Evolutionary conservation across 176 grass and related monocot species (phyloP), one percentile per base, ranked within the genome.

Genomic region (Triticum turgidum): DNA sequence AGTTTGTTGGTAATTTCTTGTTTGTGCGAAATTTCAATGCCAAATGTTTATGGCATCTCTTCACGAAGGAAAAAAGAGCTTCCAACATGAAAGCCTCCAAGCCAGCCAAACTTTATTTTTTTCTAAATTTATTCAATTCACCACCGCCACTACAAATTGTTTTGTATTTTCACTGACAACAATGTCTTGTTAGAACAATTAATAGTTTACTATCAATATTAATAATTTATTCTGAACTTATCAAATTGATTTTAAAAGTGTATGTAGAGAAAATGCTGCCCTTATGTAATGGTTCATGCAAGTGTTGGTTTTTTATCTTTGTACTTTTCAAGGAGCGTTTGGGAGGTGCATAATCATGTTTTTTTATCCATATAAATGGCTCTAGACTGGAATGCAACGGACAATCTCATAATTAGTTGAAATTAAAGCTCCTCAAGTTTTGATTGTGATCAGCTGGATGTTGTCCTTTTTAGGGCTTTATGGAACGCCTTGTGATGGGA

Each of bases 401-500:
- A 17, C 5, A 30, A 5, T 67, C 30, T 66, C 30, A 34, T 34
- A 68, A 32, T 68, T 35, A 3, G 6, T 68, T 68, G 27, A 67
- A 67, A 2, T 67, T 65, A 22, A 58, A 58, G 51, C 15, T 54
- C 51, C 17, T 54, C 5, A 54, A 54, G 54, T 58, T 58, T 20
- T 20, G 54, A 58, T 58, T 58, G 54, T 58, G 54, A 20, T 65
- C 27, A 65, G 5, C 30, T 22, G 30, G 14, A 82, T 35, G 44
- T 77, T 83, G 34, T 45, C 38, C 73, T 68, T 87, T 89, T 34
- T 85, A 98, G 93, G 96, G 96, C 17, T 93, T 95, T 78, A 95
- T 92, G 64, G 91, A 93, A 82, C 86, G 81, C 80, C 89, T 95
- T 65, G 93, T 87, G 32, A 95, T 86, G 86, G 85, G 45, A 86